phyloP scores from a whole-genome alignment of 345 rosid genomes.

The Hibiscus mutabilis region DNA sequence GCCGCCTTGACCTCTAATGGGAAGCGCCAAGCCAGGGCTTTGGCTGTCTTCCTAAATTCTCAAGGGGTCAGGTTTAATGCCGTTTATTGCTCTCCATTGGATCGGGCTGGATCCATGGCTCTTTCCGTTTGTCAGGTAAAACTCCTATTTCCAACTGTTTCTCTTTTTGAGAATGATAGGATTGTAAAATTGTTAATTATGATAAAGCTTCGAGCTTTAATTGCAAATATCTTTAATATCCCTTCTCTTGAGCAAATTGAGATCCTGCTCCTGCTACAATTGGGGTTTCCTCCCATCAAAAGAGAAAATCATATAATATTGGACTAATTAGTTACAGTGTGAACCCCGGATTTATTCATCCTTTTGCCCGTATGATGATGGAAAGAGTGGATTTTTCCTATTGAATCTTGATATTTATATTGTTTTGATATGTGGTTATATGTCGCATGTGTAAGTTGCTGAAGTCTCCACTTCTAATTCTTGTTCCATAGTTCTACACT shows the following conservation, averaged over 20 bases:
- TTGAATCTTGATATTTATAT: not conserved
- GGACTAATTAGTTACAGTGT: not conserved
- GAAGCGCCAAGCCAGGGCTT: conserved; percentile 86
- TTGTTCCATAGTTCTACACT: not conserved
- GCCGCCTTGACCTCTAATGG: conserved; percentile 68
- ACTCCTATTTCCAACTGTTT: not conserved
- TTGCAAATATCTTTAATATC: not conserved
- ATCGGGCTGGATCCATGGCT: conserved; percentile 83
- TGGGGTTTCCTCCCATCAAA: not conserved
- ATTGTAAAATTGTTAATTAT: not conserved
- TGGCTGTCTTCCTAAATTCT: conserved; percentile 75
- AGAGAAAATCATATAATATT: not conserved
- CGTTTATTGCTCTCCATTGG: conserved; percentile 72
- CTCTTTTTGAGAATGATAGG: not conserved
- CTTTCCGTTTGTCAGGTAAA: conserved; percentile 70
- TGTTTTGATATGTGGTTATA: not conserved
- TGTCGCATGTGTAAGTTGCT: not conserved
- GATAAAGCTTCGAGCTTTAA: not conserved
- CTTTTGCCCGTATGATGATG: not conserved
- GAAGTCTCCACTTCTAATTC: not conserved
- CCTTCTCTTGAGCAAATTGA: not conserved
- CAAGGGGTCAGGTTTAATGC: conserved; percentile 67
- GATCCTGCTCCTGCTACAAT: not conserved
- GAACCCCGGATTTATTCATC: not conserved
- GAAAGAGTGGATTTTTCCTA: not conserved